A percentile compares a stretch with the other conserved stretches of the same genome.
These are phyloP conservation scores for Pythium monospermum DNA, from an alignment of 352 stramenopile genomes.

Conservation along the genomic window DNA sequence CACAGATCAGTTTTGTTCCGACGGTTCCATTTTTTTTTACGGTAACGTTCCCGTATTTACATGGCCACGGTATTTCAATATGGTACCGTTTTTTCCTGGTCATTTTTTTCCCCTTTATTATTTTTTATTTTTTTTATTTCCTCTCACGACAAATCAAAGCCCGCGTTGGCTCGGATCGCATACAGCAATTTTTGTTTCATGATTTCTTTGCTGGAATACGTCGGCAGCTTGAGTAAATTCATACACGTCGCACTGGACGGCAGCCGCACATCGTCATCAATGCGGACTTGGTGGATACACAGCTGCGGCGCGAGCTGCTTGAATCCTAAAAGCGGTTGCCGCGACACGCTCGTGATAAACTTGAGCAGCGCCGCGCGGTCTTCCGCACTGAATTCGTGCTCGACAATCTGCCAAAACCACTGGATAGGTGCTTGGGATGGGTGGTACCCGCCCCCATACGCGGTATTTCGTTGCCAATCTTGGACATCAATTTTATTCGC, in stretches of 20 bases:
- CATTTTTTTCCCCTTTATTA: background rate
- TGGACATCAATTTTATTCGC: constrained; percentile 92
- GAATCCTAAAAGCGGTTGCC: constrained; percentile 94
- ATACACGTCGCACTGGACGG: constrained; percentile 94
- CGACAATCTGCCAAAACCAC: constrained; percentile 80
- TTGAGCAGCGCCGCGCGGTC: constrained; percentile 91
- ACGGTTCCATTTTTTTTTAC: no score
- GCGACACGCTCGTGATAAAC: constrained; percentile 93
- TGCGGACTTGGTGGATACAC: constrained; percentile 88
- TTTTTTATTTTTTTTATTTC: constrained; percentile 2
- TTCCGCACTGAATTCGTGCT: constrained; percentile 65
- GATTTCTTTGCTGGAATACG: constrained; percentile 93
- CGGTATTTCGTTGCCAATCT: constrained; percentile 92
- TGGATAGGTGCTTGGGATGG: constrained; percentile 58
- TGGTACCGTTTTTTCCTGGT: background rate
- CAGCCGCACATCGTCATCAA: constrained; percentile 61
- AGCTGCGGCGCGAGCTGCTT: constrained; percentile 90
- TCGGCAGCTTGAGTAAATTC: constrained; percentile 96
- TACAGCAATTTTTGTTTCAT: constrained; percentile 95
- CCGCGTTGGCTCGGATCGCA: constrained; percentile 93
- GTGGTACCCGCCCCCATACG: constrained; percentile 95
- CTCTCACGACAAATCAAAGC: constrained; percentile 95
- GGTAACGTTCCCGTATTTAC: no score
- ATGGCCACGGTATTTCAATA: no score
- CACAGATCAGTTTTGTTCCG: no score